A percentile compares a stretch with the other conserved stretches of the same genome.
Evolutionary conservation across 257 asterid species (phyloP).

Genomic region (Plectranthus barbatus): DNA sequence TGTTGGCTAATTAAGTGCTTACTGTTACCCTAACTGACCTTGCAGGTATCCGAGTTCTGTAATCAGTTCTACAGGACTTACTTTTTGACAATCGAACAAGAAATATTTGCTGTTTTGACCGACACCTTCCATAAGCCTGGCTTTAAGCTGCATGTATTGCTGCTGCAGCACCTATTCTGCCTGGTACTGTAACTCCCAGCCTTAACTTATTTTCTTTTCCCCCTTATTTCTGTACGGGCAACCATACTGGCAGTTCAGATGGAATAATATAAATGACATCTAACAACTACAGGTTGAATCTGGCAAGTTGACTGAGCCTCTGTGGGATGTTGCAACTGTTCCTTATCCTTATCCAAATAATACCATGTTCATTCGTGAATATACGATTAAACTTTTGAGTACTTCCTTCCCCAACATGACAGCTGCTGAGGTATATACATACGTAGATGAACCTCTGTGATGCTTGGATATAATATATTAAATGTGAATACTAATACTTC

Average conservation of each 20-base stretch:
- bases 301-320: constrained; percentile 66
- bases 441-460: neutral
- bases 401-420: constrained; percentile 98
- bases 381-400: constrained; percentile 80
- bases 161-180: constrained; percentile 77
- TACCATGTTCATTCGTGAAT: constrained; percentile 62
- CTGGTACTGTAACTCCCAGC: constrained; percentile 43
- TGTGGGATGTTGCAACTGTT: constrained; percentile 82
- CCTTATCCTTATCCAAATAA: constrained; percentile 67
- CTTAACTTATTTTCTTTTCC: neutral
- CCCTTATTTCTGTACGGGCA: neutral
- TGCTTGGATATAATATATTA: neutral
- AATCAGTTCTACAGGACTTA: constrained; percentile 81
- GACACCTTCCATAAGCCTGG: constrained; percentile 98
- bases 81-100: constrained; percentile 84
- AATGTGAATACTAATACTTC: neutral
- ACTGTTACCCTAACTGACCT: constrained; percentile 19
- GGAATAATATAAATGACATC: neutral
- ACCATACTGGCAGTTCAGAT: neutral
- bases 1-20: neutral
- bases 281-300: constrained; percentile 56
- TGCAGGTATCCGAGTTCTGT: constrained; percentile 77
- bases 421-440: constrained; percentile 57
- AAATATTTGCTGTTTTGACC: constrained; percentile 82
- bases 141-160: constrained; percentile 83